phyloP scores from a whole-genome alignment of 805 yeast species.

The Candida quercuum region DNA sequence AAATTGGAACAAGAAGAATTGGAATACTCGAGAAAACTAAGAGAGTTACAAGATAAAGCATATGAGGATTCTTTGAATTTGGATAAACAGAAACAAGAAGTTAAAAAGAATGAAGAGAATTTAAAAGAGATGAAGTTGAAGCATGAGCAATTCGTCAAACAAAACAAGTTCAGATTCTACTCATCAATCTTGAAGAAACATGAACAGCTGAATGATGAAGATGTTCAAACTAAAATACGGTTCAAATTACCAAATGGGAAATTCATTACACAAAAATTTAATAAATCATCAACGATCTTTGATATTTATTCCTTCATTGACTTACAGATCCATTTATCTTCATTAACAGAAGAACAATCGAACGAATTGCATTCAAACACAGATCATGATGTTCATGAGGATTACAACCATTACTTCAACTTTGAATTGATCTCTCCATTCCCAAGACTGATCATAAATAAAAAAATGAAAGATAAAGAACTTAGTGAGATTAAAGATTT shows the following conservation, averaged over 20 bases:
- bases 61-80: conserved; percentile 53
- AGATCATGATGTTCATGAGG: conserved; percentile 8
- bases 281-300: conserved; percentile 30
- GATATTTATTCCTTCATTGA: conserved; percentile 50
- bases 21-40: conserved; percentile 49
- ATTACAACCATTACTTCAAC: conserved; percentile 37
- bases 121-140: conserved; percentile 2
- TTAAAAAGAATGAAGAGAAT: conserved; percentile 19
- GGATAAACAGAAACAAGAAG: conserved; percentile 43
- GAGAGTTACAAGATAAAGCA: conserved; percentile 62
- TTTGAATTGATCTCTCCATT: conserved; percentile 59
- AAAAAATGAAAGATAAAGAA: conserved; percentile 20
- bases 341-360: conserved; percentile 6
- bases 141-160: conserved; percentile 5
- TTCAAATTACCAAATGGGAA: conserved; percentile 51
- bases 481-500: conserved; percentile 40
- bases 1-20: conserved; percentile 57
- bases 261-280: conserved; percentile 40
- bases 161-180: conserved; percentile 9
- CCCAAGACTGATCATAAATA: conserved; percentile 47
- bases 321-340: conserved; percentile 27
- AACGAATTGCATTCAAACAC: conserved; percentile 3
- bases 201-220: conserved; percentile 2
- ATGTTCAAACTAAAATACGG: conserved; percentile 35
- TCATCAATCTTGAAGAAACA: conserved; percentile 7